phyloP scores from a whole-genome alignment of 805 yeast genomes.

The Ogataea dorogensis region DNA sequence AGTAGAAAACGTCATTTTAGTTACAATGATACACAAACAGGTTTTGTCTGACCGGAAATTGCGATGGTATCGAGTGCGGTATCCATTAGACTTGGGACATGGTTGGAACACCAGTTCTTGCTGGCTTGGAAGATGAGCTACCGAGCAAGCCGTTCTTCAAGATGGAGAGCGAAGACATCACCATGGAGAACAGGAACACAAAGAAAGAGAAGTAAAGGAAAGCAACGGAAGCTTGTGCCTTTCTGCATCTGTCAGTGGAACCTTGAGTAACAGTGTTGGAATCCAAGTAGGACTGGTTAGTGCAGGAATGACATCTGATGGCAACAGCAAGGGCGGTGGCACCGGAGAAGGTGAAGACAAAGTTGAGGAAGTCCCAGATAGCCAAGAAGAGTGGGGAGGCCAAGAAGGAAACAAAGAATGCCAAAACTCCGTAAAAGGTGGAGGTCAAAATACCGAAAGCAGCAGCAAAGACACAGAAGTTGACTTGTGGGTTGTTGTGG shows the following conservation, averaged over 20 bases:
- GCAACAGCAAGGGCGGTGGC: constrained; percentile 94
- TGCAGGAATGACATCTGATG: constrained; percentile 82
- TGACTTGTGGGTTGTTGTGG: constrained; percentile 71
- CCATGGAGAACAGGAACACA: constrained; percentile 64
- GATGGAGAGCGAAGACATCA: constrained; percentile 47
- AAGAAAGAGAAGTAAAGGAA: constrained; percentile 84
- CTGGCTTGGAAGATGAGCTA: constrained; percentile 46
- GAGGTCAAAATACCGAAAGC: constrained; percentile 84
- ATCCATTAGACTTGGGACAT: constrained; percentile 69
- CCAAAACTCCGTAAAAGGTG: constrained; percentile 72
- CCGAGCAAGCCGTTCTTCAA: constrained; percentile 61
- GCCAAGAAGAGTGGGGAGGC: constrained; percentile 86
- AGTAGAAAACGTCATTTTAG: constrained; percentile 10
- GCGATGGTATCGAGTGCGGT: constrained; percentile 9
- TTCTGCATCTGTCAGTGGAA: constrained; percentile 82
- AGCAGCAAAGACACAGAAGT: constrained; percentile 83
- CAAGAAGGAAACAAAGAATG: constrained; percentile 71
- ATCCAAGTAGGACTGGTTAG: constrained; percentile 61
- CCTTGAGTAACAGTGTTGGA: constrained; percentile 74
- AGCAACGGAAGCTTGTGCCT: constrained; percentile 82
- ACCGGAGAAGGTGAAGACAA: constrained; percentile 90
- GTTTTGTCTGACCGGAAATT: constrained; percentile 5
- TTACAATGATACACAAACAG: constrained; percentile 10
- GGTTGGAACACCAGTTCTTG: constrained; percentile 86
- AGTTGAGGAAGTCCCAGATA: constrained; percentile 78